Evolutionary conservation across 2,329 filamentous ascomycete species (phyloP).

Genomic region (Aureobasidium lini): DNA sequence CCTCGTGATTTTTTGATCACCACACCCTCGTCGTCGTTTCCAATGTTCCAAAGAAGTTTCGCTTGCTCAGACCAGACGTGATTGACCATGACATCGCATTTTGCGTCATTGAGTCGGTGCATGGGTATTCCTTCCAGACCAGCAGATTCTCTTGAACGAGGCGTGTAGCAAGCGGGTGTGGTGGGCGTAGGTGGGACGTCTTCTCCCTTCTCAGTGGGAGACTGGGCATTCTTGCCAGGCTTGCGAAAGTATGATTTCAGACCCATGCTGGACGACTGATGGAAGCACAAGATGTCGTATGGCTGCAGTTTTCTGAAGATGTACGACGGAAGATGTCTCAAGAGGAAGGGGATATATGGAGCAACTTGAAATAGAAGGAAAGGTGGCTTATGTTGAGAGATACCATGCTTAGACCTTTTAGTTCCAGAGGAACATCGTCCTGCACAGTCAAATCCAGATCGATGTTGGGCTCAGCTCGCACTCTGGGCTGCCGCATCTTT

Average conservation of each 20-base stretch:
- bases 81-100: slow-evolving; percentile 55
- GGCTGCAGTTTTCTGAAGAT: too few relatives aligned
- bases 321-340: too few relatives aligned
- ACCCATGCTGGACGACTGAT: background rate
- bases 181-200: background rate
- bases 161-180: background rate
- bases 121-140: background rate
- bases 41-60: slow-evolving; percentile 45
- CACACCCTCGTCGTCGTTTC: slow-evolving; percentile 45
- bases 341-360: too few relatives aligned
- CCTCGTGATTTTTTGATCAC: slow-evolving; percentile 46
- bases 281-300: too few relatives aligned
- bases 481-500: too few relatives aligned
- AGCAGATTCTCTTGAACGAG: background rate
- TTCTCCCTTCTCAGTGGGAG: background rate
- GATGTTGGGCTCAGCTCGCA: too few relatives aligned
- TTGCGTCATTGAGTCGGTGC: slow-evolving; percentile 42
- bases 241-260: background rate
- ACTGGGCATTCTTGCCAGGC: background rate
- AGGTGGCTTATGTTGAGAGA: too few relatives aligned
- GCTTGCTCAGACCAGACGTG: slow-evolving; percentile 57
- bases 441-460: too few relatives aligned
- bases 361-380: too few relatives aligned
- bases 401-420: too few relatives aligned
- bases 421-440: too few relatives aligned